These are phyloP conservation scores for Cystobasidium slooffiae DNA, from an alignment of 1,284 basidiomycete genomes.

Conservation along the genomic window DNA sequence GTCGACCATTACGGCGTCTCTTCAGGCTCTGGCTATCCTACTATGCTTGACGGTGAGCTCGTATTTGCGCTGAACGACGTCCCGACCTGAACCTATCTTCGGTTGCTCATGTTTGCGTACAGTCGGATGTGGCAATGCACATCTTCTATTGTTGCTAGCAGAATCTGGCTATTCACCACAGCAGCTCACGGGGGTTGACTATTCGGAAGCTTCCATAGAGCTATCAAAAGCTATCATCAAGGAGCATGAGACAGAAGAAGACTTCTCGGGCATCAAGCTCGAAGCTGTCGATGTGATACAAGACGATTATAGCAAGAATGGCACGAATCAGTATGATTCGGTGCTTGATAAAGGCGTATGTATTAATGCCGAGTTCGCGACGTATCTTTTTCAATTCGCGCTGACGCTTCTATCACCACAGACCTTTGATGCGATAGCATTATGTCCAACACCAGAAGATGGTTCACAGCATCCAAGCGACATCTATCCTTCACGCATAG, in stretches of 20 bases:
- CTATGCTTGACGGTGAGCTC: constrained; percentile 51
- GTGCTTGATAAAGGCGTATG: constrained; percentile 57
- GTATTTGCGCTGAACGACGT: neutral
- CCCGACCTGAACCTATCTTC: too few species aligned
- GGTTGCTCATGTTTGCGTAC: too few species aligned
- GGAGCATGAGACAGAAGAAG: constrained; percentile 16
- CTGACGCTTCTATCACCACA: constrained; percentile 56
- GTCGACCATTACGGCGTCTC: constrained; percentile 48
- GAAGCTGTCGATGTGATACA: constrained; percentile 55
- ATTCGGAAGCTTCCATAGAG: constrained; percentile 72
- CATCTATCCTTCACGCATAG: constrained; percentile 68
- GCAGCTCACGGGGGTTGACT: constrained; percentile 75
- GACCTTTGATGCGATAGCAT: constrained; percentile 83
- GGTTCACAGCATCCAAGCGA: constrained; percentile 63
- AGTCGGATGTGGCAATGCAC: constrained; percentile 84
- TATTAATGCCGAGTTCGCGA: constrained; percentile 40
- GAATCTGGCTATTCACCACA: constrained; percentile 68
- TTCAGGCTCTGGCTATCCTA: constrained; percentile 42
- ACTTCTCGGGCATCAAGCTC: constrained; percentile 48
- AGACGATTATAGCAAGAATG: constrained; percentile 41
- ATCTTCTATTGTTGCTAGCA: constrained; percentile 72
- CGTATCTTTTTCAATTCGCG: neutral
- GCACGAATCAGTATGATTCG: constrained; percentile 53
- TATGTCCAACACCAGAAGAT: constrained; percentile 67
- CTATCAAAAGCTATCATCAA: constrained; percentile 46